phyloP scores from a whole-genome alignment of 208 protist genomes.

The Trypanosoma scelopori region DNA sequence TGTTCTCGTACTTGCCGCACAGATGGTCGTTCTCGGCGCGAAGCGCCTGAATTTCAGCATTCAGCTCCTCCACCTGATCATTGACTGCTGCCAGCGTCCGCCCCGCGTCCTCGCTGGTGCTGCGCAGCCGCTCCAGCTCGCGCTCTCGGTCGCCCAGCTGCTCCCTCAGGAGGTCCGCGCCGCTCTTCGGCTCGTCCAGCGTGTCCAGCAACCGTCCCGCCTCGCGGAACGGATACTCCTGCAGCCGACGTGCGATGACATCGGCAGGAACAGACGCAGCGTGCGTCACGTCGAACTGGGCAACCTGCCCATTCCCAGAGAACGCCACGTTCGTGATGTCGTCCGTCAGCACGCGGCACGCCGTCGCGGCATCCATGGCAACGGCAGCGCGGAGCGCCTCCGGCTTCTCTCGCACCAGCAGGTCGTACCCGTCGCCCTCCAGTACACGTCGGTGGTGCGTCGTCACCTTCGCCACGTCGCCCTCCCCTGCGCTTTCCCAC shows the following conservation, averaged over 20 bases:
- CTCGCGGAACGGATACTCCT: conserved; percentile 5
- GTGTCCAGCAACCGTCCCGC: neutral
- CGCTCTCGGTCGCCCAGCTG: too few species aligned
- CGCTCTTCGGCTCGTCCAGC: too few species aligned
- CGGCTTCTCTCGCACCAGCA: neutral
- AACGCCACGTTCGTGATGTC: conserved; percentile 16
- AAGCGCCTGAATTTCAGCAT: too few species aligned
- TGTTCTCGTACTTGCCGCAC: too few species aligned
- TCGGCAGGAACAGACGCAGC: neutral
- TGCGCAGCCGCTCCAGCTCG: too few species aligned
- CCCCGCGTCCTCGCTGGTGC: too few species aligned
- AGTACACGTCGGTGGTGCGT: conserved; percentile 6
- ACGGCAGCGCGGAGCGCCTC: conserved; percentile 16
- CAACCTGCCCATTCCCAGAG: neutral
- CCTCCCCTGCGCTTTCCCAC: too few species aligned
- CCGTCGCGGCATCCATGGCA: conserved; percentile 8
- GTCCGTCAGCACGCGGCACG: conserved; percentile 1
- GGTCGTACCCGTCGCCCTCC: neutral
- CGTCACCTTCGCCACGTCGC: neutral
- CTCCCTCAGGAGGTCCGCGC: too few species aligned
- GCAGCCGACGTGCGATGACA: conserved; percentile 3
- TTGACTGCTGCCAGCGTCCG: too few species aligned
- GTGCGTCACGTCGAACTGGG: conserved; percentile 19
- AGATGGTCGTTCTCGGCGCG: too few species aligned
- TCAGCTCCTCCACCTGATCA: too few species aligned